Percentiles rank a stretch among this genome's conserved stretches.
These are phyloP conservation scores for Astragalus membranaceus DNA, from an alignment of 306 rosid species.

Conservation along the genomic window DNA sequence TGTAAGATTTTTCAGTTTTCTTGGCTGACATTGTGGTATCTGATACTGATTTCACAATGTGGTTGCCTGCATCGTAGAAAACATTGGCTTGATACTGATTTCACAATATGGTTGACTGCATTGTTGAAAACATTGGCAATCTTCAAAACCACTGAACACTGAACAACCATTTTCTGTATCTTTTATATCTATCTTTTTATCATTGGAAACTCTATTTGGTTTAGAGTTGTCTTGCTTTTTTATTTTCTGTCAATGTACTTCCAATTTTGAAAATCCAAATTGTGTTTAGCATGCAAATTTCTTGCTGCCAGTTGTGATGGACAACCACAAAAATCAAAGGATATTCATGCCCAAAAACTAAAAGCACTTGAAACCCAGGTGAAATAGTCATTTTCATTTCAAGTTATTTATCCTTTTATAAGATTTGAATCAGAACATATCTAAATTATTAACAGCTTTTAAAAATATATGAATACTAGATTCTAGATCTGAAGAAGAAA, in stretches of 20 bases:
- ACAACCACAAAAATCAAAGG: too few species aligned
- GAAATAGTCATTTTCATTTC: slow-evolving; percentile 15
- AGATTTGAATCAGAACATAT: slow-evolving; percentile 1
- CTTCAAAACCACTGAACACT: neutral
- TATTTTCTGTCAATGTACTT: neutral
- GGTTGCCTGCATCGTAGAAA: neutral
- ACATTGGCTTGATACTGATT: neutral
- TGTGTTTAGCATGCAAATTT: neutral
- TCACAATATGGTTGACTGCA: neutral
- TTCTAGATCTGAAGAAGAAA: slow-evolving; percentile 88
- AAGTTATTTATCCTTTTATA: neutral
- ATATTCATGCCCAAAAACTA: too few species aligned
- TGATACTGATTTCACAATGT: neutral
- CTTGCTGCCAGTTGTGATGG: too few species aligned
- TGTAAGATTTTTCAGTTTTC: neutral
- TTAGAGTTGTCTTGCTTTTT: neutral
- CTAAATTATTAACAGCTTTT: slow-evolving; percentile 1
- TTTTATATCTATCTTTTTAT: neutral
- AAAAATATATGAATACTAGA: slow-evolving; percentile 46
- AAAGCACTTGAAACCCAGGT: too few species aligned
- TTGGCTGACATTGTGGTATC: too few species aligned
- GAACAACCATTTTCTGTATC: neutral
- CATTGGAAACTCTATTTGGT: neutral
- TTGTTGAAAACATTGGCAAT: neutral
- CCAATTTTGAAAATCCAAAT: neutral